A percentile compares a stretch with the other conserved stretches of the same genome.
phyloP scores from a whole-genome alignment of 768 basidiomycete genomes.

The Lentinus brumalis region DNA sequence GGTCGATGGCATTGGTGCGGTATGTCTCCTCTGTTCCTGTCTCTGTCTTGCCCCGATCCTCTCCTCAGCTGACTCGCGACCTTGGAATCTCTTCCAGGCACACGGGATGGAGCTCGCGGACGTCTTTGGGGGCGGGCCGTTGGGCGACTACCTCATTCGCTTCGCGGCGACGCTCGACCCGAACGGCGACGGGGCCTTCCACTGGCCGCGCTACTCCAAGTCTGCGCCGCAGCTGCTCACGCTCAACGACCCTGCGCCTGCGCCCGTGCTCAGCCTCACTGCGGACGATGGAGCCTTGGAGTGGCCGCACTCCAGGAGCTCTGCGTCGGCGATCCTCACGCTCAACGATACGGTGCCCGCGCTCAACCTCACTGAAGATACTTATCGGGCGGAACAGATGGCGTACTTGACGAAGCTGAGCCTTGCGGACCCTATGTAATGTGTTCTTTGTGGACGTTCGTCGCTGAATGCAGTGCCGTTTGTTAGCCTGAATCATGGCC shows the following conservation, averaged over 20 bases:
- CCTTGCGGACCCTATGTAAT: conserved; percentile 4
- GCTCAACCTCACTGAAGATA: conserved; percentile 22
- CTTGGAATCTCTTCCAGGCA: not conserved
- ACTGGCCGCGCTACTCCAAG: conserved; percentile 27
- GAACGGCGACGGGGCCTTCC: conserved; percentile 16
- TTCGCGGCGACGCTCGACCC: conserved; percentile 31
- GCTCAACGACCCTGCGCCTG: too few species aligned
- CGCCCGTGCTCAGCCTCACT: too few species aligned
- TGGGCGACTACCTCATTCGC: conserved; percentile 28
- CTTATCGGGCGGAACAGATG: conserved; percentile 24
- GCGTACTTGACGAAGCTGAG: conserved; percentile 4
- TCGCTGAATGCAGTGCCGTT: too few species aligned
- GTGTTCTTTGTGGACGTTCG: too few species aligned
- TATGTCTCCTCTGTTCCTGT: not conserved
- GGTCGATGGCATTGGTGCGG: conserved; percentile 8
- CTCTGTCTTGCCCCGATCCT: too few species aligned
- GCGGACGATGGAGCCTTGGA: not conserved
- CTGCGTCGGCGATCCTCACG: conserved; percentile 22
- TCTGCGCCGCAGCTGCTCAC: conserved; percentile 3
- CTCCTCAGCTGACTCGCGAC: not conserved
- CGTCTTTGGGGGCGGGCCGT: conserved; percentile 16
- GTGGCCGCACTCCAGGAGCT: conserved; percentile 27
- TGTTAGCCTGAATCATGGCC: too few species aligned
- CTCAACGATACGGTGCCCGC: conserved; percentile 24
- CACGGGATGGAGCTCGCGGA: conserved; percentile 14